Evolutionary conservation across 1,284 basidiomycete genomes (phyloP).

Genomic region (Moesziomyces sp.): DNA sequence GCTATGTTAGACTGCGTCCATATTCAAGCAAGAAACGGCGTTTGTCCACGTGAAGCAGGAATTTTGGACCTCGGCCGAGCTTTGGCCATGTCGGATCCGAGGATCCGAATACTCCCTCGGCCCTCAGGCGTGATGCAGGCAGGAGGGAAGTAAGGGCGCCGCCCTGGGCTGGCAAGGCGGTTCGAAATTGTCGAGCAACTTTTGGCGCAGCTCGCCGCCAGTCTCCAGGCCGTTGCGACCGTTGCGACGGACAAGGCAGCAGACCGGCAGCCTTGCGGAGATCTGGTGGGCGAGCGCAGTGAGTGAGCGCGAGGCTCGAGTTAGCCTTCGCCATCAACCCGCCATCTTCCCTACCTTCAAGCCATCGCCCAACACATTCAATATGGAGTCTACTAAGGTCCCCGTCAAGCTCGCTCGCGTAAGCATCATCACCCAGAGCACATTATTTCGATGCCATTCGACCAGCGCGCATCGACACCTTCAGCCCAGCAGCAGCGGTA

Average conservation of each 20-base stretch:
- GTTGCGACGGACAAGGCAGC: too few species aligned
- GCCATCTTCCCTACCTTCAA: constrained; percentile 25
- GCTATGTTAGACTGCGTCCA: too few species aligned
- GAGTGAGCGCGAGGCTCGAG: neutral
- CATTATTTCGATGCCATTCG: neutral
- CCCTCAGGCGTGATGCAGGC: too few species aligned
- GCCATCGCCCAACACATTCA: constrained; percentile 45
- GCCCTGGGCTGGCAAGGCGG: too few species aligned
- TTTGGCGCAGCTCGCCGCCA: too few species aligned
- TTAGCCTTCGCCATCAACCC: constrained; percentile 25
- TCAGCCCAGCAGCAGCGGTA: constrained; percentile 7
- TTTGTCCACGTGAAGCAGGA: too few species aligned
- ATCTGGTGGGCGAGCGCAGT: too few species aligned
- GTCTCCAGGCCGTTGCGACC: too few species aligned
- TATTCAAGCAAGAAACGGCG: too few species aligned
- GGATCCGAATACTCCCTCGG: neutral
- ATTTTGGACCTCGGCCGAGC: constrained; percentile 9
- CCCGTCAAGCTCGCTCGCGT: constrained; percentile 57
- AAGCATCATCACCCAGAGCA: constrained; percentile 33
- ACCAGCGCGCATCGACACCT: constrained; percentile 2
- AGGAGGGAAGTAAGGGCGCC: too few species aligned
- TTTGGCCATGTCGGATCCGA: constrained; percentile 6
- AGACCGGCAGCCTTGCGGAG: too few species aligned
- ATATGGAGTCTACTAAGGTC: constrained; percentile 57
- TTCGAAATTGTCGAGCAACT: too few species aligned